Base-by-base conservation (phyloP, 192 early-diverging fungal genomes). In the Podila epicladia region DNA sequence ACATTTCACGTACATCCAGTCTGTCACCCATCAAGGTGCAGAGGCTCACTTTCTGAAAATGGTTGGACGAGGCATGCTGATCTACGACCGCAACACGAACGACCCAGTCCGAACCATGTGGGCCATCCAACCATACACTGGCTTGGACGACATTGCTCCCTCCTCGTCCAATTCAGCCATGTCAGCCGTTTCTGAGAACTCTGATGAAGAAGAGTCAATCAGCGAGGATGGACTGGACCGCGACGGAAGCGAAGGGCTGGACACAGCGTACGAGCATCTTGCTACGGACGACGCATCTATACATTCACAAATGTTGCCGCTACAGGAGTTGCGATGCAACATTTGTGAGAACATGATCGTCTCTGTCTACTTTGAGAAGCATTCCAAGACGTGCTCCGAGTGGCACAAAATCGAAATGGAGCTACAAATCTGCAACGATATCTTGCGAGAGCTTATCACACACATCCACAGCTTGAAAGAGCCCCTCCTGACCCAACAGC, bases 61-160 rank as follows among this genome's bases (percentile, higher is more conserved):
- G 86, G 90, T 94, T 78, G 94, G 91, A n/a, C 92, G 95, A 66
- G 95, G 95, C 20, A 95, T 96, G 92, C 67, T 95, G 15, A 91
- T 92, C 72, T 90, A 92, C 59, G 91, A 96, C 75, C 82, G 91
- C 32, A 83, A 84, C 0, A 90, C 89, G n/a, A 84, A 85, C 20
- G 77, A 85, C 17, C 89, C 92, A 0, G 85, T 85, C 58, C 93
- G 92, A 63, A 91, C 90, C 4, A 91, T 96, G 82, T 96, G 94
- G 94, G 91, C 95, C 0, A 85, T 92, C 3, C 88, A 91, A 24
- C 94, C 95, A 24, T 72, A 72, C 41, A 45, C 53, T 63, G 67
- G 77, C 75, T 22, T 29, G 9, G 67, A 74, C 60, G 77, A 71
- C 4, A 62, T 53, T 20, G 49, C 68, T 12, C 55, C 65, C 9